These are phyloP conservation scores for Exserohilum rostratum DNA, from an alignment of 2,329 filamentous ascomycete species.

Conservation along the genomic window DNA sequence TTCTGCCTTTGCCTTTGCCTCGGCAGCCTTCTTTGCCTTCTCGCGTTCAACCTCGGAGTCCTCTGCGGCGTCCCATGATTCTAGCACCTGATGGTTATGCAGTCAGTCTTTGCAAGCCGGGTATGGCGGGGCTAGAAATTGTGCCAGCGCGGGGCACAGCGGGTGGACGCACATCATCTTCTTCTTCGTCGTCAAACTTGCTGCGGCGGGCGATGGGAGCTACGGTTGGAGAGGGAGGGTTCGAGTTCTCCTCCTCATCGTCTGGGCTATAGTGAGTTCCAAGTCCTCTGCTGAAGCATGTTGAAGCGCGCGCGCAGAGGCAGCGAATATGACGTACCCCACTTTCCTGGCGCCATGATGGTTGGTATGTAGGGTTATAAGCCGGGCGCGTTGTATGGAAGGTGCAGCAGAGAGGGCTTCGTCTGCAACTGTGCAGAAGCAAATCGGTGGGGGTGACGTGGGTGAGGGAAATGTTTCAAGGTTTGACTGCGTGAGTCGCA, in stretches of 20 bases:
- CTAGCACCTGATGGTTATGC: slow-evolving; percentile 71
- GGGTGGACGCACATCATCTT: slow-evolving; percentile 70
- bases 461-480: slow-evolving; percentile 21
- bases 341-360: slow-evolving; percentile 48
- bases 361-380: slow-evolving; percentile 12
- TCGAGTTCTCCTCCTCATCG: slow-evolving; percentile 64
- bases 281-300: background rate
- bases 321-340: slow-evolving; percentile 49
- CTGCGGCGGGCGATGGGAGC: slow-evolving; percentile 57
- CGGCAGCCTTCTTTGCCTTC: slow-evolving; percentile 86
- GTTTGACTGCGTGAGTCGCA: slow-evolving; percentile 30
- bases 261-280: slow-evolving; percentile 43
- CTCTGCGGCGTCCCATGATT: slow-evolving; percentile 96
- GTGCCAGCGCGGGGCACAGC: slow-evolving; percentile 20
- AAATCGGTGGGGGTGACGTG: slow-evolving; percentile 17
- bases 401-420: background rate
- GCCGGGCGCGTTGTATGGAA: background rate
- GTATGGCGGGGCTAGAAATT: slow-evolving; percentile 23
- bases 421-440: slow-evolving; percentile 4
- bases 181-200: slow-evolving; percentile 94
- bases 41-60: slow-evolving; percentile 97
- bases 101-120: slow-evolving; percentile 25
- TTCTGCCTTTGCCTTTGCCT: slow-evolving; percentile 86
- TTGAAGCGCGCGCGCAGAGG: slow-evolving; percentile 25
- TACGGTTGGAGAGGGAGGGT: slow-evolving; percentile 56